phyloP scores from a whole-genome alignment of 768 basidiomycete genomes.

The Leccinum aurantiacum region DNA sequence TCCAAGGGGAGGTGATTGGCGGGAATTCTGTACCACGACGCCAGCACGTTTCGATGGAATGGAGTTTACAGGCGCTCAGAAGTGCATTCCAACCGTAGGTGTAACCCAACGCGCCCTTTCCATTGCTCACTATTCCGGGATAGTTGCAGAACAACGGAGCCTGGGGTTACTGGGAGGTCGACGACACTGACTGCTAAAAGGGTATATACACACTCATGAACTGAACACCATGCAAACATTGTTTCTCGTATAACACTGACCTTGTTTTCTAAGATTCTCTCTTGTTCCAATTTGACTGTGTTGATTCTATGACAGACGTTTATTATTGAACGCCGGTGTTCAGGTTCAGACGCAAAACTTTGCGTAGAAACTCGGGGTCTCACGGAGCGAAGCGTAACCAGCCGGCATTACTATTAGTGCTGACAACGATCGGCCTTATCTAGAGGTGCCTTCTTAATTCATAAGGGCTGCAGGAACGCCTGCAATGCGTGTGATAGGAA shows the following conservation, averaged over 20 bases:
- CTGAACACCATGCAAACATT: no score
- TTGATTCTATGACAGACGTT: no score
- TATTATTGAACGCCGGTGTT: no score
- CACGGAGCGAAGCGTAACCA: neutral
- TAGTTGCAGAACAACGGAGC: no score
- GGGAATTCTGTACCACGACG: slow-evolving; percentile 36
- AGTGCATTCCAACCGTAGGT: slow-evolving; percentile 16
- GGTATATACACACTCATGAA: no score
- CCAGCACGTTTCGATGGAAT: slow-evolving; percentile 26
- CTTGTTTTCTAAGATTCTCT: no score
- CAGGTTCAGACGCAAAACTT: neutral
- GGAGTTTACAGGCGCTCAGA: slow-evolving; percentile 29
- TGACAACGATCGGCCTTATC: neutral
- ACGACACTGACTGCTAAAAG: no score
- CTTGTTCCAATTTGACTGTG: no score
- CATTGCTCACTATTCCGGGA: no score
- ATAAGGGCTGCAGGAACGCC: neutral
- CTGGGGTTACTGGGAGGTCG: no score
- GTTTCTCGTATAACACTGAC: no score
- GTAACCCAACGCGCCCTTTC: neutral
- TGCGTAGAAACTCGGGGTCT: neutral
- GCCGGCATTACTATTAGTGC: neutral
- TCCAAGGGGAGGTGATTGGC: slow-evolving; percentile 29
- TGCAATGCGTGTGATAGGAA: neutral
- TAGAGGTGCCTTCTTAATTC: neutral